Evolutionary conservation across 2,329 filamentous ascomycete genomes (phyloP).

Genomic region (Talaromyces sp.): DNA sequence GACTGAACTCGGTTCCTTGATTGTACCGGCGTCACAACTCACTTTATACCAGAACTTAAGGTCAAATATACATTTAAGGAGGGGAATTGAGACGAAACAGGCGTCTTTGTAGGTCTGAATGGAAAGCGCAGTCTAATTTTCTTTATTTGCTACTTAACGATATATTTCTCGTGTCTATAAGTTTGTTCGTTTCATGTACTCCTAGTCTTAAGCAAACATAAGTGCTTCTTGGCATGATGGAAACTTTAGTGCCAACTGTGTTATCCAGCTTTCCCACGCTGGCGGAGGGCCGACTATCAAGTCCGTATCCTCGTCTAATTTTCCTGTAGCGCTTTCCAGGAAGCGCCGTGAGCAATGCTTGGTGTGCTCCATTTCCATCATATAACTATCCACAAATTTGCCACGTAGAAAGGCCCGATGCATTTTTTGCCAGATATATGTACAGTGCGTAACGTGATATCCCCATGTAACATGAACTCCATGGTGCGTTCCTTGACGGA

Average conservation of each 20-base stretch:
- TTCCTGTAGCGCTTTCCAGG: not conserved
- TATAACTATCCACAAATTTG: not conserved
- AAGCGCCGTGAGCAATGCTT: not conserved
- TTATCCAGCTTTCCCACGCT: not conserved
- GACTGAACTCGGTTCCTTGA: not conserved
- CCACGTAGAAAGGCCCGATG: not conserved
- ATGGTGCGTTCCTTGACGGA: not conserved
- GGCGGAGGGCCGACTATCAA: not conserved
- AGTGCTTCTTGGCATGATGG: not conserved
- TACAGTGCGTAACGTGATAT: slow-evolving; percentile 3
- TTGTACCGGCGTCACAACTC: not conserved
- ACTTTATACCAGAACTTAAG: not conserved
- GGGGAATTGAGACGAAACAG: not conserved
- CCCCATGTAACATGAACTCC: not conserved
- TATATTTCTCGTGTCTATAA: not conserved
- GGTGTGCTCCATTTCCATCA: not conserved
- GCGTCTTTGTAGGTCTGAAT: not conserved
- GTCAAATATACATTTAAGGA: not conserved
- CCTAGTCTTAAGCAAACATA: not conserved
- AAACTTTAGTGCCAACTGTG: not conserved
- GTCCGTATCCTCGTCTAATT: not conserved
- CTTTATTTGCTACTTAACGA: not conserved
- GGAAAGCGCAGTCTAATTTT: not conserved
- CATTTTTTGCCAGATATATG: slow-evolving; percentile 4
- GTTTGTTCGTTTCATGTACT: not conserved